Conservation (phyloP, 2,329 filamentous ascomycete species). For the Cercospora sp. region DNA sequence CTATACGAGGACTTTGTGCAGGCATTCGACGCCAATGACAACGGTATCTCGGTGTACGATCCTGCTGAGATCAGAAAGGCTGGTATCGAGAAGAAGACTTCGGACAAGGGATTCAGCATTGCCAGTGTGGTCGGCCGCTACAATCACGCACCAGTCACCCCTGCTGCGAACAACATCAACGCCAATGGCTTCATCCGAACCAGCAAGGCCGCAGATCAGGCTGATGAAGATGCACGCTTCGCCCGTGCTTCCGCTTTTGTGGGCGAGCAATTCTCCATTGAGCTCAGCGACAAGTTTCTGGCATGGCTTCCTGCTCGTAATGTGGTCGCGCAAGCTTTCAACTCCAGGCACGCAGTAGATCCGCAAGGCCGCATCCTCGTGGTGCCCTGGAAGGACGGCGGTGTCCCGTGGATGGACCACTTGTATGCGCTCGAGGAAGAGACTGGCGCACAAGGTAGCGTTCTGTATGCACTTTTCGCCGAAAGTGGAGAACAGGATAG, state of each 20-base stretch:
- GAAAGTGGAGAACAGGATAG: conserved; percentile 72
- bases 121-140: conserved; percentile 84
- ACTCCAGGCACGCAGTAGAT: conserved; percentile 66
- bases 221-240: conserved; percentile 80
- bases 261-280: conserved; percentile 82
- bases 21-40: conserved; percentile 96
- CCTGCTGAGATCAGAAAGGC: conserved; percentile 66
- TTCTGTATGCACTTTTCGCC: conserved; percentile 87
- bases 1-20: conserved; percentile 93
- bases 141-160: conserved; percentile 59
- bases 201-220: conserved; percentile 54
- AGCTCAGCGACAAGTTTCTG: conserved; percentile 70
- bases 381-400: conserved; percentile 61
- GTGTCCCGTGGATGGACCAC: conserved; percentile 95
- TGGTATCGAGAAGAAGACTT: conserved; percentile 78
- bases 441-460: conserved; percentile 49
- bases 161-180: conserved; percentile 24
- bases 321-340: conserved; percentile 75
- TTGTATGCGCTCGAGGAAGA: conserved; percentile 81
- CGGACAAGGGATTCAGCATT: conserved; percentile 77
- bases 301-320: conserved; percentile 87
- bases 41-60: conserved; percentile 85
- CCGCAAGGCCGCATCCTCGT: conserved; percentile 77
- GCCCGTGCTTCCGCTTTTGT: conserved; percentile 75
- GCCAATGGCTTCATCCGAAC: conserved; percentile 21